Conservation (phyloP, 768 basidiomycete genomes). For the Gloeostereum incarnatum region DNA sequence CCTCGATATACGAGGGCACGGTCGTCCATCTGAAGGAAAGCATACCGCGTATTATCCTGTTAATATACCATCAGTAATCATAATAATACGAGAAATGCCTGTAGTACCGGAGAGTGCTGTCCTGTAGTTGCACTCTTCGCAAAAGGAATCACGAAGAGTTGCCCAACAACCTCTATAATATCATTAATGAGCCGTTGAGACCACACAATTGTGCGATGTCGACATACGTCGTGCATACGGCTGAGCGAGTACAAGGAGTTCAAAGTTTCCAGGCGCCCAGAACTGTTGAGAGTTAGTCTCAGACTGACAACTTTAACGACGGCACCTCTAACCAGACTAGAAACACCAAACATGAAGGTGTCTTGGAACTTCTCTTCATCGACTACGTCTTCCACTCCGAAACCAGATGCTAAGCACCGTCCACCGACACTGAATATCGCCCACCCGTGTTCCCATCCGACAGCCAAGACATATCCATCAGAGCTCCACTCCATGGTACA, state of each 20-base stretch:
- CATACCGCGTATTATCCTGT: conserved; percentile 93
- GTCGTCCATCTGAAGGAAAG: conserved; percentile 93
- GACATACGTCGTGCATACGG: conserved; percentile 40
- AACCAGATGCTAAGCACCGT: conserved; percentile 71
- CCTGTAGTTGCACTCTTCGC: conserved; percentile 91
- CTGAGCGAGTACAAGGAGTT: conserved; percentile 68
- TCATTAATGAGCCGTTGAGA: neutral
- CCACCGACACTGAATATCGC: conserved; percentile 87
- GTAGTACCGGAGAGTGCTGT: conserved; percentile 75
- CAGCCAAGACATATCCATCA: conserved; percentile 91
- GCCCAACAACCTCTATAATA: conserved; percentile 45
- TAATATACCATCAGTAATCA: conserved; percentile 1
- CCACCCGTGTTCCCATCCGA: conserved; percentile 89
- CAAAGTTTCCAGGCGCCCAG: conserved; percentile 91
- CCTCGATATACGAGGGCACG: conserved; percentile 89
- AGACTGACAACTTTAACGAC: neutral
- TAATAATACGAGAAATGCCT: neutral
- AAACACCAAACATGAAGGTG: conserved; percentile 76
- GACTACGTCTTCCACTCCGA: conserved; percentile 55
- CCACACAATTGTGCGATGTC: too few species aligned
- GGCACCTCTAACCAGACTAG: conserved; percentile 47
- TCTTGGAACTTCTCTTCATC: conserved; percentile 68
- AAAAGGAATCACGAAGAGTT: conserved; percentile 83
- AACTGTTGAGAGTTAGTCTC: conserved; percentile 41
- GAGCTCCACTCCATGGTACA: conserved; percentile 83